phyloP scores from a whole-genome alignment of 2,329 filamentous ascomycete genomes.

The Colletotrichum incanum region DNA sequence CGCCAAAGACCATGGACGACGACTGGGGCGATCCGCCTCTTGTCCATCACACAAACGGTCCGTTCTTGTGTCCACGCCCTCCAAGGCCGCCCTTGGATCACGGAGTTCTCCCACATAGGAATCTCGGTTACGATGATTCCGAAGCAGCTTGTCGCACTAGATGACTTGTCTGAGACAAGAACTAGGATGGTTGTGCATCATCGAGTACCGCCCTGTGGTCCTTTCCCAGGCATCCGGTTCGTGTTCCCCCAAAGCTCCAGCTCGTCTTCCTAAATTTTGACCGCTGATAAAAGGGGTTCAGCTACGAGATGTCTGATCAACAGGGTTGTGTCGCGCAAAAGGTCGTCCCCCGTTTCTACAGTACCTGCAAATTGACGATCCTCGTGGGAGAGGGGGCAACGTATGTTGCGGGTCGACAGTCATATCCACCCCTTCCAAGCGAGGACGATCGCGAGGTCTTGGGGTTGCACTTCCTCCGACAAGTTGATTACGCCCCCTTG shows the following conservation, averaged over 20 bases:
- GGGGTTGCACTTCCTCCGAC: slow-evolving; percentile 24
- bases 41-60: slow-evolving; percentile 22
- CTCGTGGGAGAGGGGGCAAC: slow-evolving; percentile 17
- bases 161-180: slow-evolving; percentile 32
- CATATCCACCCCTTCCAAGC: slow-evolving; percentile 25
- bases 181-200: slow-evolving; percentile 14
- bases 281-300: not conserved
- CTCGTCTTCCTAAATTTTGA: slow-evolving; percentile 9
- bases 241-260: slow-evolving; percentile 6
- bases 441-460: slow-evolving; percentile 34
- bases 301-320: slow-evolving; percentile 9
- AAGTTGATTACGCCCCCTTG: slow-evolving; percentile 23
- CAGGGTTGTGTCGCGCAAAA: slow-evolving; percentile 19
- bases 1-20: slow-evolving; percentile 10
- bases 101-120: slow-evolving; percentile 11
- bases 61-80: slow-evolving; percentile 14
- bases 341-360: slow-evolving; percentile 12
- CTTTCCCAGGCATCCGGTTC: slow-evolving; percentile 24
- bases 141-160: slow-evolving; percentile 33
- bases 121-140: slow-evolving; percentile 32
- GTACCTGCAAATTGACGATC: slow-evolving; percentile 32
- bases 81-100: not conserved
- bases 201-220: not conserved
- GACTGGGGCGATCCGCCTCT: slow-evolving; percentile 8
- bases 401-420: slow-evolving; percentile 18